phyloP scores from a whole-genome alignment of 2,329 filamentous ascomycete genomes.

The Epichloe hybrida region DNA sequence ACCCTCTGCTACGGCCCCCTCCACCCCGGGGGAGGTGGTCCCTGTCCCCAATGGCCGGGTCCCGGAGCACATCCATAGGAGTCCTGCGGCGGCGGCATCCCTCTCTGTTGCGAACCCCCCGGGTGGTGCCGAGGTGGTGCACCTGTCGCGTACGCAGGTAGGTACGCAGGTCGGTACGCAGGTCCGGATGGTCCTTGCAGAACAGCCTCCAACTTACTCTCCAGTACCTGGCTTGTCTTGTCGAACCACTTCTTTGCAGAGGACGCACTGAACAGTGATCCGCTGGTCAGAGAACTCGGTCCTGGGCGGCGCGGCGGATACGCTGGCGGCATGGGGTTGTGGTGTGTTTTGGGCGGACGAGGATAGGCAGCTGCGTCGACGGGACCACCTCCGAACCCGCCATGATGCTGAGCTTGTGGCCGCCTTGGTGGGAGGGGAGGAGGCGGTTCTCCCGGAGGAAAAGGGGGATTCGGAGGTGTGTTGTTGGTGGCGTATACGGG shows the following conservation, averaged over 20 bases:
- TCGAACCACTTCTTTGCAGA: conserved; percentile 22
- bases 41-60: too few relatives aligned
- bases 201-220: conserved; percentile 19
- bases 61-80: background rate
- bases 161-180: conserved; percentile 6
- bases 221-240: conserved; percentile 22
- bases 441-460: conserved; percentile 4
- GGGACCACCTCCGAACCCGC: conserved; percentile 11
- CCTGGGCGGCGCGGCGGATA: conserved; percentile 8
- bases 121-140: background rate
- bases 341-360: conserved; percentile 19
- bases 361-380: conserved; percentile 15
- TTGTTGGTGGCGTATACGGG: conserved; percentile 4
- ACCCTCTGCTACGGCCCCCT: background rate
- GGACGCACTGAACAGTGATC: conserved; percentile 18
- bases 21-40: background rate
- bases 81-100: background rate
- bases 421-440: conserved; percentile 18
- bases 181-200: conserved; percentile 11
- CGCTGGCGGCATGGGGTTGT: conserved; percentile 12
- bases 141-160: too few relatives aligned
- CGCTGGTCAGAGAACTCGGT: conserved; percentile 7
- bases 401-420: conserved; percentile 5
- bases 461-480: background rate
- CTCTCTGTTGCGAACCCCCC: too few relatives aligned